Evolutionary conservation across 768 basidiomycete species (phyloP), one percentile per base, ranked within the genome.

Genomic region (Pholiota molesta): DNA sequence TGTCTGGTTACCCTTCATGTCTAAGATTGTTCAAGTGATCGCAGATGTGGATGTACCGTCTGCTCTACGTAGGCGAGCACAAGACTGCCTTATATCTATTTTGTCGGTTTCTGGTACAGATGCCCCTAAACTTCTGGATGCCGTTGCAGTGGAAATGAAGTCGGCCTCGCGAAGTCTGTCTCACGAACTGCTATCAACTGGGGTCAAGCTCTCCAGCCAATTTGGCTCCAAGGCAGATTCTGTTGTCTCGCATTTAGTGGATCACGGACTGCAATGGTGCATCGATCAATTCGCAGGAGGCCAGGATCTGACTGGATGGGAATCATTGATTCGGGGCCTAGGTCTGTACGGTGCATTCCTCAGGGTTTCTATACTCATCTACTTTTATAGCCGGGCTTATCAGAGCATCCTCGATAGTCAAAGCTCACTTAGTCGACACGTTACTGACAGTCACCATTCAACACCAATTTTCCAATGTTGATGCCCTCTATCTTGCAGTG

Each of bases 351-450:
- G 39, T 39, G 61, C 49, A 47, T 62, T 66, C 10, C n/a, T 17
- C 35, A 59, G 45, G 23, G 28, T 69, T 23, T 35, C 31, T 45
- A 19, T 17, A 33, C 52, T 60, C 3, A 29, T 33, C 57, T 42
- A 29, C 61, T 62, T 29, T 66, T 56, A 61, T 60, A 79, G 79
- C 64, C 35, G 63, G 52, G 1, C 70, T 82, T 39, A 60, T 79
- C 21, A 66, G 69, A 63, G 65, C 57, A 13, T 62, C 74, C 8
- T 58, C 76, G 2, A 66, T 68, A 19, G 68, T 83, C 35, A 89
- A 89, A 64, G 65, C 79, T 0, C 85, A 90, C 65, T 69, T 90
- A 9, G 86, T 85, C 0, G 95, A 97, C 62, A 88, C 92, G 0
- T 72, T 94, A 17, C 65, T 95, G 19, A 83, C 83, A 7, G 83